Evolutionary conservation across 139 green algal species (phyloP).

Genomic region (Tetraselmis striata): DNA sequence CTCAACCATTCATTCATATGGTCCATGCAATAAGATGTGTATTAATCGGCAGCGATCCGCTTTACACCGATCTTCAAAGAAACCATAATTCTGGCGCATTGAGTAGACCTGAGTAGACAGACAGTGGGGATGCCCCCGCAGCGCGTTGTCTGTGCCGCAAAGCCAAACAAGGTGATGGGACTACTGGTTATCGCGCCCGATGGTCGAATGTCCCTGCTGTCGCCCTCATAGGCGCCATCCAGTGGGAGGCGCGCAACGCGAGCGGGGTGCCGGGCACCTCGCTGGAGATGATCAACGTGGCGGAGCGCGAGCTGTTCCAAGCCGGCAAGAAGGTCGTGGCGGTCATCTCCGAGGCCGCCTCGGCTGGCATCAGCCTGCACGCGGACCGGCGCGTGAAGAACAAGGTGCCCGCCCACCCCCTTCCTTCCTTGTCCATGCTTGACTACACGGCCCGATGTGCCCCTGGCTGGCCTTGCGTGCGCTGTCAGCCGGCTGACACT

Average conservation of each 20-base stretch:
- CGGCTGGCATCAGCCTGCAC: constrained; percentile 38
- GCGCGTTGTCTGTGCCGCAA: too few species aligned
- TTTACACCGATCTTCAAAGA: too few species aligned
- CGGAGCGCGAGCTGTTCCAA: constrained; percentile 40
- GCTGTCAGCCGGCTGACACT: too few species aligned
- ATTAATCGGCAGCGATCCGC: too few species aligned
- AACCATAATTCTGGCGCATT: too few species aligned
- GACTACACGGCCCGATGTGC: too few species aligned
- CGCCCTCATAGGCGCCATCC: not conserved
- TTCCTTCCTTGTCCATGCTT: not conserved
- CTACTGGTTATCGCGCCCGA: constrained; percentile 2
- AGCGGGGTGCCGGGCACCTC: not conserved
- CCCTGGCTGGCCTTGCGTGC: too few species aligned
- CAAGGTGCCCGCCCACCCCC: constrained; percentile 34
- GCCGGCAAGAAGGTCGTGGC: constrained; percentile 41
- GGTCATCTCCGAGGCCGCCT: constrained; percentile 29
- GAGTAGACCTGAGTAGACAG: too few species aligned
- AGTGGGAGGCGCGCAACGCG: not conserved
- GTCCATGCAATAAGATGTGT: too few species aligned
- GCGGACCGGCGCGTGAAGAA: constrained; percentile 32
- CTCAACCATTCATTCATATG: too few species aligned
- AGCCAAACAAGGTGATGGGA: too few species aligned
- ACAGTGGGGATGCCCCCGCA: too few species aligned
- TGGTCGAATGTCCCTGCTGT: not conserved
- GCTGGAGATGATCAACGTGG: constrained; percentile 36